A percentile compares a stretch with the other conserved stretches of the same genome.
Evolutionary conservation across 2,329 filamentous ascomycete species (phyloP).

Genomic region (Chalaropsis thielavioides): DNA sequence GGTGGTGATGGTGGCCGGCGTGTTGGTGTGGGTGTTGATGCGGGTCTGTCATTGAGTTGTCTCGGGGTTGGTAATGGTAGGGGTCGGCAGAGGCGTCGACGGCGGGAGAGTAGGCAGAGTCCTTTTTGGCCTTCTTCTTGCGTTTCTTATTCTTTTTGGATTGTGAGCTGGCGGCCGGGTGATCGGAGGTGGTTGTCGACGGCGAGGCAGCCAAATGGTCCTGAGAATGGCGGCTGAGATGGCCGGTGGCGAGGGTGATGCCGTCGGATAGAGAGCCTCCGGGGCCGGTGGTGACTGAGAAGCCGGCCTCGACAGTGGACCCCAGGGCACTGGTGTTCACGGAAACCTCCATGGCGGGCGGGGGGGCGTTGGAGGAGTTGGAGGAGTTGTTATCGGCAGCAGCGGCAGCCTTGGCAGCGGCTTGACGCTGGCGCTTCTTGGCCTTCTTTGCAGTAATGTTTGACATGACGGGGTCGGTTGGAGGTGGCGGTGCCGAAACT

Average conservation of each 20-base stretch:
- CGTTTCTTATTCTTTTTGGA: constrained; percentile 54
- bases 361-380: not conserved
- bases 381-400: not conserved
- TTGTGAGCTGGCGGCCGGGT: constrained; percentile 25
- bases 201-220: not conserved
- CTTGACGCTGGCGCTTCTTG: constrained; percentile 72
- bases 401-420: constrained; percentile 17
- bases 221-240: constrained; percentile 28
- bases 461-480: constrained; percentile 22
- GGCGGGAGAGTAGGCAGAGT: constrained; percentile 11
- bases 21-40: not conserved
- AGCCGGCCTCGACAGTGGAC: not conserved
- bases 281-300: not conserved
- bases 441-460: constrained; percentile 79
- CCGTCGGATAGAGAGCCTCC: not conserved
- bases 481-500: constrained; percentile 20
- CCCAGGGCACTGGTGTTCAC: not conserved
- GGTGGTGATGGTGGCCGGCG: constrained; percentile 4
- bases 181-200: constrained; percentile 7
- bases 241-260: constrained; percentile 18
- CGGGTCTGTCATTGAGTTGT: not conserved
- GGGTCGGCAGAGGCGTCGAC: not conserved
- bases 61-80: not conserved
- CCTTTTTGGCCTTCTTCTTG: constrained; percentile 42
- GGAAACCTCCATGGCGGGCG: not conserved